Evolutionary conservation across 352 stramenopile genomes (phyloP), one percentile per base, ranked within the genome.

Genomic region (Pythium guiyangense): DNA sequence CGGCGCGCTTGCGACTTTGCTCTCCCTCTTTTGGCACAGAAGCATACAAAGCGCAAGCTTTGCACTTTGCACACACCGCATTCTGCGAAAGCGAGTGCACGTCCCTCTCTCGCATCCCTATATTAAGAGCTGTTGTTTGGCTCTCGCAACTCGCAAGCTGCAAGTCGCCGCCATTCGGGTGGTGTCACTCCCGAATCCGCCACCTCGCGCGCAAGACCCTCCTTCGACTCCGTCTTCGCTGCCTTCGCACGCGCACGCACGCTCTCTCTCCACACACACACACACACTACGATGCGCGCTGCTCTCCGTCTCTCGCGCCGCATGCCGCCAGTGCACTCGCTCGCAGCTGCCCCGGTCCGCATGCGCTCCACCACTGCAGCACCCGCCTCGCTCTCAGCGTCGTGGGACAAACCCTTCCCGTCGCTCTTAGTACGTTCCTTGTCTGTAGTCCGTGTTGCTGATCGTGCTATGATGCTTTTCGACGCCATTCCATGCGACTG

Each of bases 361-460:
- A 57, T 57, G 49, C 54, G 31, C 57, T 77, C 71, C 31, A 80
- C 74, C 8, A 73, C 75, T 1, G 69, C 79, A 1, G 72, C 65
- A 31, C 86, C 80, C 15, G 72, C 65, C 27, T 88, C 80, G 42
- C 78, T 88, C 46, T 44, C 77, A 20, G 76, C 80, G 2, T 86
- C 76, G 0, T 93, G 83, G 83, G 83, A 90, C 37, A 73, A 74
- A 0, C 79, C 80, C 4, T 93, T 93, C 57, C 83, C 83, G 20
- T 91, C 83, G 20, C 85, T 93, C 49, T 59, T 91, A 60, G 83
- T 93, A 58, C 63, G 76, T 71, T 15, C n/a, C 17, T 14, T 14
- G 11, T 42, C 37, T 8, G 37, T 11, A 12, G 12, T 5, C 14
- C 27, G 55, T 44, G 10, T 1, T 47, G n/a, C n/a, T n/a, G n/a